Evolutionary conservation across 306 rosid species (phyloP).

Genomic region (Amphicarpaea edgeworthii): DNA sequence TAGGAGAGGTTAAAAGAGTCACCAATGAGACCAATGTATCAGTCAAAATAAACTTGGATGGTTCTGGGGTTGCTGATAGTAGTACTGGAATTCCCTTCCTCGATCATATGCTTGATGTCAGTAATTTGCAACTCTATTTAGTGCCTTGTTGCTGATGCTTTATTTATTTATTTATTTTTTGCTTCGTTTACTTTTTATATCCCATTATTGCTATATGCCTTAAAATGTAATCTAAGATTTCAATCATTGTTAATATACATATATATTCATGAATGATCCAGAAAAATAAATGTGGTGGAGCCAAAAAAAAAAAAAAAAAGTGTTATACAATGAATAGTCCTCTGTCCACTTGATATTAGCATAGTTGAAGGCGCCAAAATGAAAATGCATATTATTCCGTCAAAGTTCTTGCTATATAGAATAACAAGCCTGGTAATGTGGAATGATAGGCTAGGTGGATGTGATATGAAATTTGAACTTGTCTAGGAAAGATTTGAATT

Average conservation of each 20-base stretch:
- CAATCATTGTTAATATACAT: not conserved
- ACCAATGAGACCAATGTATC: slow-evolving; percentile 87
- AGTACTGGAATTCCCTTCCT: slow-evolving; percentile 92
- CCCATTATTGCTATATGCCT: not conserved
- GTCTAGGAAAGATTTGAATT: slow-evolving; percentile 1
- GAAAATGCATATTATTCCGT: not conserved
- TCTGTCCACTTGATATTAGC: not conserved
- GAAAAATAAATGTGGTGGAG: not conserved
- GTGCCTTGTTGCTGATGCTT: slow-evolving; percentile 3
- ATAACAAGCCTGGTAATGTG: not conserved
- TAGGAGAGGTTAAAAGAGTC: slow-evolving; percentile 88
- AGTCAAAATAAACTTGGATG: slow-evolving; percentile 89
- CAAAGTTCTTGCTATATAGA: not conserved
- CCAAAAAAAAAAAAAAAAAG: too few species aligned
- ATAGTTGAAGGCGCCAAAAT: not conserved
- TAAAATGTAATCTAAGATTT: not conserved
- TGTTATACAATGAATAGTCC: not conserved
- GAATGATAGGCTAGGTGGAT: slow-evolving; percentile 15
- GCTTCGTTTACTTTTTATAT: not conserved
- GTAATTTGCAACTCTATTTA: slow-evolving; percentile 42
- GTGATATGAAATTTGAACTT: slow-evolving; percentile 26
- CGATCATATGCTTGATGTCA: slow-evolving; percentile 97
- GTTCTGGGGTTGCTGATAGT: slow-evolving; percentile 79
- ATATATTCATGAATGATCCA: too few species aligned
- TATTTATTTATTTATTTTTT: not conserved